Evolutionary conservation across 257 asterid genomes (phyloP).

Genomic region (Petunia axillaris): DNA sequence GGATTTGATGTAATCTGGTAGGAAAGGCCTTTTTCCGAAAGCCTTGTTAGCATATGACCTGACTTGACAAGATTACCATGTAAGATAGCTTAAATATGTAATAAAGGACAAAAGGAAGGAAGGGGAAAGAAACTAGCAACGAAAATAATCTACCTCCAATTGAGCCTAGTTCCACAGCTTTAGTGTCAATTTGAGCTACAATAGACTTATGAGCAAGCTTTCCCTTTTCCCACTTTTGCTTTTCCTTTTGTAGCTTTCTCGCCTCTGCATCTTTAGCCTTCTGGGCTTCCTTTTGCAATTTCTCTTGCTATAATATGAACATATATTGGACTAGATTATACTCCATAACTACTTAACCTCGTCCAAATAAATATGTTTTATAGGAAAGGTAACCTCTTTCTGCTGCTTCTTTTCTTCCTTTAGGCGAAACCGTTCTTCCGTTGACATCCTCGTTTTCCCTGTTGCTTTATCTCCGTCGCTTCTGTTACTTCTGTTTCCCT

Average conservation of each 20-base stretch:
- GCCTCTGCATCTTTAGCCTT: conserved; percentile 88
- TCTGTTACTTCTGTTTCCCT: conserved; percentile 38
- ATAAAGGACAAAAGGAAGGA: conserved; percentile 1
- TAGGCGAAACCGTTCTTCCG: conserved; percentile 76
- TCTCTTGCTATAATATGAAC: conserved; percentile 64
- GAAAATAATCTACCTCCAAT: conserved; percentile 66
- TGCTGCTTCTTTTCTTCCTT: conserved; percentile 77
- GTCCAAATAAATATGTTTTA: conserved; percentile 25
- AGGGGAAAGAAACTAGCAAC: conserved; percentile 22
- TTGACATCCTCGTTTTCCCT: conserved; percentile 52
- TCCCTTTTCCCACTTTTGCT: conserved; percentile 91
- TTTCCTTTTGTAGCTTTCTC: conserved; percentile 70
- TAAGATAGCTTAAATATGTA: conserved; percentile 11
- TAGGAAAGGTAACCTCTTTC: conserved; percentile 64
- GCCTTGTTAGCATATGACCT: conserved; percentile 87
- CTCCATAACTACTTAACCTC: conserved; percentile 7
- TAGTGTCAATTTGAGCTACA: conserved; percentile 85
- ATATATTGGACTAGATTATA: conserved; percentile 26
- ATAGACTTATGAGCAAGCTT: conserved; percentile 80
- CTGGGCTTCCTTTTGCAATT: conserved; percentile 75
- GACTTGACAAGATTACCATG: conserved; percentile 31
- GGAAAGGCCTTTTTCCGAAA: conserved; percentile 79
- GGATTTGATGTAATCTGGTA: conserved; percentile 79
- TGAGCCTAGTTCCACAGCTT: conserved; percentile 77
- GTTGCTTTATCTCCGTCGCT: conserved; percentile 40